Evolutionary conservation across 768 basidiomycete genomes (phyloP).

Genomic region (Agrocybe praecox): DNA sequence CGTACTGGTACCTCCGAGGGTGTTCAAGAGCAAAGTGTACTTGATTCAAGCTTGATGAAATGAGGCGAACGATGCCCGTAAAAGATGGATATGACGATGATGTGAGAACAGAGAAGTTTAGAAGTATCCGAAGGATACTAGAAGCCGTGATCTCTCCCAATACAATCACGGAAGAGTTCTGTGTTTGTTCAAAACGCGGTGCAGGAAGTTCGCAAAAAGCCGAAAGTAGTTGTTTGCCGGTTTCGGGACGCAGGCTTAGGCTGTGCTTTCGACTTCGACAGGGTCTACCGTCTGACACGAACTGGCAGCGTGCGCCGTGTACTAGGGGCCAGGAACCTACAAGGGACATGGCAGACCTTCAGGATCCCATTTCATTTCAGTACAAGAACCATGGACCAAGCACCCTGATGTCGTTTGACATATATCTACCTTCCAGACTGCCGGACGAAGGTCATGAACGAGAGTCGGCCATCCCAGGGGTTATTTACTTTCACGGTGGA

Average conservation of each 20-base stretch:
- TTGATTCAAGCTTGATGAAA: background rate
- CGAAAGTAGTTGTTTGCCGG: background rate
- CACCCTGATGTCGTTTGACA: background rate
- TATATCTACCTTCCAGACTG: background rate
- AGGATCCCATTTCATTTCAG: background rate
- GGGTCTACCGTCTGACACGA: too few relatives aligned
- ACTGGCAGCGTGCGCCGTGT: too few relatives aligned
- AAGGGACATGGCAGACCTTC: background rate
- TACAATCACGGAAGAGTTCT: background rate
- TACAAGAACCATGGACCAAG: background rate
- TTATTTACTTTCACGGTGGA: constrained; percentile 55
- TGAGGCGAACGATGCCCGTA: background rate
- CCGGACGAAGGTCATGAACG: background rate
- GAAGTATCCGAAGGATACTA: background rate
- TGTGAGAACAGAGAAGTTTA: background rate
- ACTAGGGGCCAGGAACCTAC: background rate
- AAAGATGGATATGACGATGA: background rate
- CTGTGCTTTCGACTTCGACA: too few relatives aligned
- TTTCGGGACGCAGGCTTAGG: background rate
- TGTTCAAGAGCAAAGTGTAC: too few relatives aligned
- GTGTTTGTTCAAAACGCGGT: background rate
- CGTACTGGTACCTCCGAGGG: background rate
- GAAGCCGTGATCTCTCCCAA: background rate
- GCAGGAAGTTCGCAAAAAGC: background rate
- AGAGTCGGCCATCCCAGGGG: background rate